Evolutionary conservation across 495 filamentous ascomycete genomes (phyloP).

Genomic region (Penicillium tannophilum): DNA sequence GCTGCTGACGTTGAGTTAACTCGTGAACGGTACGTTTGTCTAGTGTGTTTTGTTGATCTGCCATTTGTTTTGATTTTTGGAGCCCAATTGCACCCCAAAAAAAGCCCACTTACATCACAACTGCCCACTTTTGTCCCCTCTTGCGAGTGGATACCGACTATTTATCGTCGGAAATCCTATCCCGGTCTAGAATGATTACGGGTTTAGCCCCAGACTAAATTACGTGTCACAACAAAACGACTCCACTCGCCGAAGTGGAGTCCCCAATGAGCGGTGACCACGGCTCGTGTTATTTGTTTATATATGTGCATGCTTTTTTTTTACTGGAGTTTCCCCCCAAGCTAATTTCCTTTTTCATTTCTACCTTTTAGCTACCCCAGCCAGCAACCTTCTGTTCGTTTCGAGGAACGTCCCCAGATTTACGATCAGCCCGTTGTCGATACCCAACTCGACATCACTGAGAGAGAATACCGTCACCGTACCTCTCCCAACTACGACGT

Average conservation of each 20-base stretch:
- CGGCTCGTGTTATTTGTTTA: conserved; percentile 34
- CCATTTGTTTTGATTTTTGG: conserved; percentile 9
- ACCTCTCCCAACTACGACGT: conserved; percentile 69
- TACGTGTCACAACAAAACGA: conserved; percentile 39
- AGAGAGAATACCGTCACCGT: conserved; percentile 82
- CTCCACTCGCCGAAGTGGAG: conserved; percentile 20
- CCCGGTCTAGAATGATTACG: conserved; percentile 28
- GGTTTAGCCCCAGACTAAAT: conserved; percentile 39
- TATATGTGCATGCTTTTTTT: conserved; percentile 25
- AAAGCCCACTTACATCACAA: conserved; percentile 5
- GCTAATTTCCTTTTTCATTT: conserved; percentile 28
- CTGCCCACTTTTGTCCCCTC: neutral
- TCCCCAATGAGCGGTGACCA: conserved; percentile 35
- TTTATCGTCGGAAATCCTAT: conserved; percentile 29
- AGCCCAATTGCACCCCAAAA: conserved; percentile 2
- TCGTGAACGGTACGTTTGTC: conserved; percentile 54
- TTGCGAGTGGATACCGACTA: conserved; percentile 15
- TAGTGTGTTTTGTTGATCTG: conserved; percentile 11
- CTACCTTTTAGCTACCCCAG: conserved; percentile 50
- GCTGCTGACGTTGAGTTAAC: conserved; percentile 55
- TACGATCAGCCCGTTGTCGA: conserved; percentile 53
- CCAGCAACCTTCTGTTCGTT: conserved; percentile 54
- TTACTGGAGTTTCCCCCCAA: conserved; percentile 17
- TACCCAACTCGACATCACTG: conserved; percentile 76
- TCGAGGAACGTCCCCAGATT: conserved; percentile 52